Base-by-base conservation (phyloP, 495 filamentous ascomycete species). In the Aspergillus leporis region DNA sequence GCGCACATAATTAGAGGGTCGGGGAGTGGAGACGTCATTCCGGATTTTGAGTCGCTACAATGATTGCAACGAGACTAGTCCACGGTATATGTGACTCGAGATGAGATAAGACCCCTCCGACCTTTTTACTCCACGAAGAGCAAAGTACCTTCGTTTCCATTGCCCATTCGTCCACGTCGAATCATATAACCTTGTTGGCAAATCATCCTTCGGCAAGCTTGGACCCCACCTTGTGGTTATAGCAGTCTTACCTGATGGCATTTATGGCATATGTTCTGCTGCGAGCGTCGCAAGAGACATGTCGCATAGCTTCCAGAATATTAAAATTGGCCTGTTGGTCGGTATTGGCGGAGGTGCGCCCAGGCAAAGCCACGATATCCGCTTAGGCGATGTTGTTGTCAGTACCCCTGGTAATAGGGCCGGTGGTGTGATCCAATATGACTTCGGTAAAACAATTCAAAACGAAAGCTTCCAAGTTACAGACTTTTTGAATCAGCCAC, bases 381-480 rank as follows among this genome's bases (percentile, higher is more conserved):
- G 38, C 14, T 43, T 43, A 43, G 38, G 38, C 38, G 38, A 43
- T 43, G 38, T 43, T 43, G 38, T 43, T 16, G 38, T 43, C 38
- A 43, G 38, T n/a, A 43, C 12, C n/a, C 38, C 38, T 43, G 6
- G 38, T 14, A 18, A 21, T 31, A 21, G 23, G 13, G 23, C n/a
- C 22, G 48, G 48, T 28, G 48, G 48, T 25, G 23, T 51, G 13
- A 21, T 51, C 14, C 38, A 43, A 18, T 43, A 43, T 43, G 38
- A 43, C 38, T 43, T 43, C n/a, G 38, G 38, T 13, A 43, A 43
- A 18, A 18, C 7, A 43, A 18, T 43, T n/a, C 38, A 43, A 43
- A 18, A 18, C 38, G 4, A 43, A 43, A 43, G 10, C 10, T 43
- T 43, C 38, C 12, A 43, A 43, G 12, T 4, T 16, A 43, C 38